Percentiles rank a stretch among this genome's conserved stretches.
Evolutionary conservation across 768 basidiomycete genomes (phyloP).

Genomic region (Xerocomus spinulosus): DNA sequence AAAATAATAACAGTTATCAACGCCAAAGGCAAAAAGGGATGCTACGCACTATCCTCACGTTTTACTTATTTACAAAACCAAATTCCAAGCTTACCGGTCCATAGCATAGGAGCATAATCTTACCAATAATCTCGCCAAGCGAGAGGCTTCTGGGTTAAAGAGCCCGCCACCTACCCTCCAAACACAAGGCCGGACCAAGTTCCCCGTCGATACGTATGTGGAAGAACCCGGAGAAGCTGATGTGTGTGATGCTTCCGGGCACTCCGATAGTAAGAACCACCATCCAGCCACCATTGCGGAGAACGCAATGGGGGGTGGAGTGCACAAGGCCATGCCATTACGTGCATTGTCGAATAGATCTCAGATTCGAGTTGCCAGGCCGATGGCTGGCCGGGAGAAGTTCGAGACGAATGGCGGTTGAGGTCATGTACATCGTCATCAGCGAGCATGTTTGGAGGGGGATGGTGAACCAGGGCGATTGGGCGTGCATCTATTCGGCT

Average conservation of each 20-base stretch:
- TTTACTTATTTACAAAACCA: too few relatives aligned
- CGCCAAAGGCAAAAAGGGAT: too few relatives aligned
- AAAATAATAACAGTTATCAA: background rate
- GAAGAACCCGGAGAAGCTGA: background rate
- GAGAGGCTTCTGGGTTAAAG: background rate
- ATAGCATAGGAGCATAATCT: background rate
- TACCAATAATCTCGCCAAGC: background rate
- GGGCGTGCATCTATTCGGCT: background rate
- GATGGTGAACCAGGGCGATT: background rate
- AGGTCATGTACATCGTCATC: background rate
- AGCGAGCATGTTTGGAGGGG: background rate
- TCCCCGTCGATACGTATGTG: background rate
- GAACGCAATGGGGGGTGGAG: background rate
- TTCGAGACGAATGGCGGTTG: background rate
- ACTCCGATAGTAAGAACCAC: background rate
- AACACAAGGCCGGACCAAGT: background rate
- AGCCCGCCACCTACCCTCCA: background rate
- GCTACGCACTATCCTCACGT: background rate
- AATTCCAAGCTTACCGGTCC: background rate
- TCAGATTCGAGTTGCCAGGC: background rate
- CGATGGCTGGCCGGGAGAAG: background rate
- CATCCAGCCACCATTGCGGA: background rate
- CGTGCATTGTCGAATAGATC: background rate
- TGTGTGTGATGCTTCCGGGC: background rate
- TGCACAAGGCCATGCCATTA: background rate